Base-by-base conservation (phyloP, 352 stramenopile species). In the Phytophthora niederhauseri region DNA sequence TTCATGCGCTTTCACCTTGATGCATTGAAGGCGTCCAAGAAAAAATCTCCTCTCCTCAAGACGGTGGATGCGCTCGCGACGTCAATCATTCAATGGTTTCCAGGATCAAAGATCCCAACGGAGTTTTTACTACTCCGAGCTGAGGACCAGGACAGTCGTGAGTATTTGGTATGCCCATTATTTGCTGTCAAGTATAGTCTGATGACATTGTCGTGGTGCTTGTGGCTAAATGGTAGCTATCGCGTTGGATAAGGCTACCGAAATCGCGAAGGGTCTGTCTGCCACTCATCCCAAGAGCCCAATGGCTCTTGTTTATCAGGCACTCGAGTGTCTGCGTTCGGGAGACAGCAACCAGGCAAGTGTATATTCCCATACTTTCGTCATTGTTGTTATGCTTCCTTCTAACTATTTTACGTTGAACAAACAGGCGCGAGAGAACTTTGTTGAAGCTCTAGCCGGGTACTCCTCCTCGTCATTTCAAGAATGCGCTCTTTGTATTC, bases 71-170 rank as follows among this genome's bases (percentile, higher is more conserved):
- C 49, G 1, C 54, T 95, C 4, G 77, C 79, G 1, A 11, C 67
- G 3, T 81, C 73, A 6, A 63, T 95, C 19, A 55, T 94, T 12
- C 28, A 77, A 9, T 91, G 81, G 81, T 89, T 87, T 58, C 81
- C 84, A 11, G 71, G 62, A 6, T 70, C 84, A 0, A 93, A 90
- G 51, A 77, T 85, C 17, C 73, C 89, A 3, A 66, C 63, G 1
- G 89, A 96, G 68, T 92, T 82, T 22, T 57, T 94, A 43, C 64
- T 96, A 31, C 65, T 94, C 46, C 87, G 89, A 53, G 85, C 75
- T 1, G 89, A 96, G 62, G 89, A 96, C 57, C 38, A 72, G 19
- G 84, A 92, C 53, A 86, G 74, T 6, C 81, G 89, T 96, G 76
- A 63, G 82, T 82, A 51, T 26, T 61, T n/a, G 12, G 6, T 41